phyloP scores from a whole-genome alignment of 495 filamentous ascomycete genomes.

The Trichoderma reesei region DNA sequence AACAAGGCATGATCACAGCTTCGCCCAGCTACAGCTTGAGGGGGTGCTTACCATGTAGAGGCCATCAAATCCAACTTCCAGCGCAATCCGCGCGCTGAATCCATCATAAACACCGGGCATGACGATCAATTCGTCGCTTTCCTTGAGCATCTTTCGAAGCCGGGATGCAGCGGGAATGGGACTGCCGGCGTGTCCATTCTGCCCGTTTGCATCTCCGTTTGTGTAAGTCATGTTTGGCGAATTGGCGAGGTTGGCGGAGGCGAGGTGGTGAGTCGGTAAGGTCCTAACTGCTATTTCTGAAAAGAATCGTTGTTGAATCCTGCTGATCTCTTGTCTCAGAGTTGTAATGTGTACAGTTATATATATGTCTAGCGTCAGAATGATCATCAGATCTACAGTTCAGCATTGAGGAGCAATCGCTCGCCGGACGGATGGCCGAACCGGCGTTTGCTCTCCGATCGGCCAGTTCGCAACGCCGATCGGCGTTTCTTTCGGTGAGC shows the following conservation, averaged over 20 bases:
- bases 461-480: not conserved
- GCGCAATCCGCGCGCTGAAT: conserved; percentile 53
- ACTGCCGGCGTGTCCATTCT: not conserved
- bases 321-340: not conserved
- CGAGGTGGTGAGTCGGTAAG: not conserved
- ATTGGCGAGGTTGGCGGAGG: not conserved
- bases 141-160: conserved; percentile 34
- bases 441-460: not conserved
- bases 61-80: conserved; percentile 49
- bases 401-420: not conserved
- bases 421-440: not conserved
- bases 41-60: conserved; percentile 47
- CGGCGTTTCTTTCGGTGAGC: not conserved
- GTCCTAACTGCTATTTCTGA: not conserved
- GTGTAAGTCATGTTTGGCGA: not conserved
- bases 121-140: conserved; percentile 34
- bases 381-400: not conserved
- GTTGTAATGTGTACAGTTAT: not conserved
- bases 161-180: conserved; percentile 35
- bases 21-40: not conserved
- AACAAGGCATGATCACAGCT: conserved; percentile 14
- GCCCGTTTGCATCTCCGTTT: not conserved
- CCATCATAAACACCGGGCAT: conserved; percentile 64
- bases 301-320: not conserved
- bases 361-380: not conserved